phyloP scores from a whole-genome alignment of 1,284 basidiomycete species.

The Coriolopsis trogii region DNA sequence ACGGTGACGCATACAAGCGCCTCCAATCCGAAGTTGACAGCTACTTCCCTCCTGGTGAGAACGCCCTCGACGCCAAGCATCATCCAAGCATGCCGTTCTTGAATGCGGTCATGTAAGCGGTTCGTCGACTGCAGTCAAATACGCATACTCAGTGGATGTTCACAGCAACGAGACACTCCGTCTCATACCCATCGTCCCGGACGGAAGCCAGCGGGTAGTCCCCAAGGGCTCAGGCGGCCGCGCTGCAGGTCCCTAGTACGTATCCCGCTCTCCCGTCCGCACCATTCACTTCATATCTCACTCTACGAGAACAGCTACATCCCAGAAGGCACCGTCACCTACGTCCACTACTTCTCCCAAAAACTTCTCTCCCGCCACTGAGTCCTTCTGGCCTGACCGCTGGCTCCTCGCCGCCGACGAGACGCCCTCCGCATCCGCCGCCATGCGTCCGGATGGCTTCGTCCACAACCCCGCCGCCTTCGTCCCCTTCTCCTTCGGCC shows the following conservation, averaged over 20 bases:
- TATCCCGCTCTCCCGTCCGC: neutral
- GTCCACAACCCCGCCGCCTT: constrained; percentile 28
- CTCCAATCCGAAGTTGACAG: constrained; percentile 34
- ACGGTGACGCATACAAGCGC: constrained; percentile 20
- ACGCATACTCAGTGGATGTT: neutral
- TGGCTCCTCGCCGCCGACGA: constrained; percentile 24
- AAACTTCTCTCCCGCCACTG: constrained; percentile 32
- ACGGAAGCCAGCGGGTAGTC: constrained; percentile 51
- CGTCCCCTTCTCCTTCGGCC: constrained; percentile 34
- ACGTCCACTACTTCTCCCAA: constrained; percentile 33
- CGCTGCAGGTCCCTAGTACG: constrained; percentile 32
- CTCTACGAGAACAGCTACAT: constrained; percentile 17
- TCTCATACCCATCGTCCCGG: constrained; percentile 54
- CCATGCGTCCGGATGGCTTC: constrained; percentile 2
- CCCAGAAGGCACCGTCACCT: constrained; percentile 28
- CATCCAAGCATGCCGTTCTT: constrained; percentile 33
- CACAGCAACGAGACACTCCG: constrained; percentile 62
- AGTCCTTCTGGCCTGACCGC: constrained; percentile 32
- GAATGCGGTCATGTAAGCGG: constrained; percentile 35
- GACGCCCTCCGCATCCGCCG: neutral
- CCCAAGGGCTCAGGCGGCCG: constrained; percentile 21
- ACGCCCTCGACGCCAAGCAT: constrained; percentile 26
- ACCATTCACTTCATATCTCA: neutral
- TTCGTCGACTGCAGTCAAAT: neutral
- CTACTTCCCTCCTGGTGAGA: constrained; percentile 29